These are phyloP conservation scores for Saccharomyces paradoxus DNA, from an alignment of 805 yeast genomes.

Conservation along the genomic window DNA sequence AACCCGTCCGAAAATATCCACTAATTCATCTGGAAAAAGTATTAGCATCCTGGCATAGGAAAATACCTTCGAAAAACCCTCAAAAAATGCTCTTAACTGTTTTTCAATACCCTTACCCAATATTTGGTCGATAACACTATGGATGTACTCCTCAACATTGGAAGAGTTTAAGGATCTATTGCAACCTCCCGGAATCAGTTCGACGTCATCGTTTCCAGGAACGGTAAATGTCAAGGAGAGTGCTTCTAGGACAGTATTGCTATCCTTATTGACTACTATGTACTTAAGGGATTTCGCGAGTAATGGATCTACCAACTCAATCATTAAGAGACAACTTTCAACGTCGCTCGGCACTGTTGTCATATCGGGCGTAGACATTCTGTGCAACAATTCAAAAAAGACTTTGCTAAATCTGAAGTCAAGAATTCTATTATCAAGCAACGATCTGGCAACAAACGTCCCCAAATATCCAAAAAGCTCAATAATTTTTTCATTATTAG, in stretches of 20 bases:
- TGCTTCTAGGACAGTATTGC: conserved; percentile 30
- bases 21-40: conserved; percentile 69
- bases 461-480: conserved; percentile 64
- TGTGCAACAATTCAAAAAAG: conserved; percentile 55
- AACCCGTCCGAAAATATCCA: conserved; percentile 61
- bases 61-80: conserved; percentile 77
- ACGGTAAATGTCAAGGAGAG: conserved; percentile 58
- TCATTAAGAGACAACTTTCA: conserved; percentile 27
- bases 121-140: conserved; percentile 47
- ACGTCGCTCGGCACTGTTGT: conserved; percentile 9
- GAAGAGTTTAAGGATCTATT: conserved; percentile 38
- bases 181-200: conserved; percentile 50
- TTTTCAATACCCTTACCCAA: conserved; percentile 53
- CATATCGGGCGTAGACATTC: conserved; percentile 2
- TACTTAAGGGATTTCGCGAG: conserved; percentile 51
- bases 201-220: conserved; percentile 65
- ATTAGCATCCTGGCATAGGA: conserved; percentile 66
- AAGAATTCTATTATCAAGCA: conserved; percentile 78
- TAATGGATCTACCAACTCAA: conserved; percentile 47
- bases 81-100: conserved; percentile 62
- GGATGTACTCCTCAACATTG: conserved; percentile 54
- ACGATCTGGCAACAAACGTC: conserved; percentile 74
- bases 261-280: conserved; percentile 37
- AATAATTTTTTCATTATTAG: conserved; percentile 36
- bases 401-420: conserved; percentile 70